Evolutionary conservation across 371 early-diverging fungal genomes (phyloP), one percentile per base, ranked within the genome.

Genomic region (Phascolomyces articulosus): DNA sequence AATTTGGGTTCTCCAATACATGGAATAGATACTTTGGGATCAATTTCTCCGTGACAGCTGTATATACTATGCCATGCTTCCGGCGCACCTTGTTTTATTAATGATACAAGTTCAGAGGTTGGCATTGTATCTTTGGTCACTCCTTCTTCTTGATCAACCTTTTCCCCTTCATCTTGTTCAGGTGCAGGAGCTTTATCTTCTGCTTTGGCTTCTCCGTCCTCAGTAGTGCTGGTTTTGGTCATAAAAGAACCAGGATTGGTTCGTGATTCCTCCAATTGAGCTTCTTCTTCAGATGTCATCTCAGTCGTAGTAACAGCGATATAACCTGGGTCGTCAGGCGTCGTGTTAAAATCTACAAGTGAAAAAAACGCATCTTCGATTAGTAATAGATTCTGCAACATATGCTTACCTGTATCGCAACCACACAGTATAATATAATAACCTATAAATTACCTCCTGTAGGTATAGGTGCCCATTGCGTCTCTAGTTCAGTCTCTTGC

Each of bases 271-370:
- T 72, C 70, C 2, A 83, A 41, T 31, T 66, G 66, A 11, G 67
- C 28, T 15, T 60, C 21, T 11, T 79, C 74, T 0, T 48, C 20
- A 0, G 65, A 31, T 7, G 66, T 58, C 11, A 83, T 41, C 7
- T 55, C 15, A 16, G 48, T 41, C 9, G 51, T 55, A 3, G 68
- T 71, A 18, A 83, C 34, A 6, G 67, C 51, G 9, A 67, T 60
- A 63, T 80, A 73, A 1, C 73, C 77, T 23, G 87, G 78, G 62
- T 85, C 87, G 13, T 71, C 71, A 9, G 86, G 87, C 0, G 79
- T 72, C 1, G 85, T 84, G 34, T 87, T 87, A 55, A 85, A 85
- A 58, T 87, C 87, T 78, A 59, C 21, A 49, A 23, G 27, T 26
- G 23, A 41, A 15, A 40, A 16, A n/a, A 18, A 53, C 4, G n/a